A percentile compares a stretch with the other conserved stretches of the same genome.
Evolutionary conservation across 495 filamentous ascomycete genomes (phyloP).

Genomic region (Penicillium paxilli): DNA sequence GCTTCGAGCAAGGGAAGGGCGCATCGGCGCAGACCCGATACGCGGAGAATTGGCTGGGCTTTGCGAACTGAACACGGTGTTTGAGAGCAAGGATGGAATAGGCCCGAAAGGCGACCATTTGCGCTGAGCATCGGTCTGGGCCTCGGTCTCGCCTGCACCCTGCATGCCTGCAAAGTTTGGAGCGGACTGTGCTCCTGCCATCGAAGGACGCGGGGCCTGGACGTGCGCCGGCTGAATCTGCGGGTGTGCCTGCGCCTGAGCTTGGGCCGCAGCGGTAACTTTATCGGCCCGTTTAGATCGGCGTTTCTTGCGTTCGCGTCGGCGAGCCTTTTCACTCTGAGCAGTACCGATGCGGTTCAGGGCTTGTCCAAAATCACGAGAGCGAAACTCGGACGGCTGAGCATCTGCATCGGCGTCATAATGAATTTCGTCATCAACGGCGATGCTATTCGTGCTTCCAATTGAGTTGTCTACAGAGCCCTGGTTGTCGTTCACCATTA

Average conservation of each 20-base stretch:
- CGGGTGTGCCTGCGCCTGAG: not conserved
- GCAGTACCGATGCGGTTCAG: conserved; percentile 10
- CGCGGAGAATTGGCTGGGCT: conserved; percentile 34
- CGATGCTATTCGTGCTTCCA: conserved; percentile 38
- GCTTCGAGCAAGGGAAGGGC: conserved; percentile 67
- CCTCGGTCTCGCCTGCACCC: conserved; percentile 15
- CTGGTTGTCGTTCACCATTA: conserved; percentile 25
- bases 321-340: conserved; percentile 20
- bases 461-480: conserved; percentile 28
- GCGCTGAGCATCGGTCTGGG: conserved; percentile 19
- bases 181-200: conserved; percentile 17
- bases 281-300: conserved; percentile 14
- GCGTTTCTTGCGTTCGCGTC: conserved; percentile 35
- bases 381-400: conserved; percentile 21
- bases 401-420: conserved; percentile 31
- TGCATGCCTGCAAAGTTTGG: conserved; percentile 15
- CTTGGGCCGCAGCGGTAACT: not conserved
- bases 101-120: conserved; percentile 45
- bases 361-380: conserved; percentile 34
- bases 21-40: conserved; percentile 36
- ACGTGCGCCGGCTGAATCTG: not conserved
- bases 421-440: conserved; percentile 32
- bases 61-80: conserved; percentile 62
- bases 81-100: conserved; percentile 61
- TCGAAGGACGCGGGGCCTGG: not conserved